Percentiles rank a stretch among this genome's conserved stretches.
These are phyloP conservation scores for Mycena floridula DNA, from an alignment of 768 basidiomycete genomes.

Conservation along the genomic window DNA sequence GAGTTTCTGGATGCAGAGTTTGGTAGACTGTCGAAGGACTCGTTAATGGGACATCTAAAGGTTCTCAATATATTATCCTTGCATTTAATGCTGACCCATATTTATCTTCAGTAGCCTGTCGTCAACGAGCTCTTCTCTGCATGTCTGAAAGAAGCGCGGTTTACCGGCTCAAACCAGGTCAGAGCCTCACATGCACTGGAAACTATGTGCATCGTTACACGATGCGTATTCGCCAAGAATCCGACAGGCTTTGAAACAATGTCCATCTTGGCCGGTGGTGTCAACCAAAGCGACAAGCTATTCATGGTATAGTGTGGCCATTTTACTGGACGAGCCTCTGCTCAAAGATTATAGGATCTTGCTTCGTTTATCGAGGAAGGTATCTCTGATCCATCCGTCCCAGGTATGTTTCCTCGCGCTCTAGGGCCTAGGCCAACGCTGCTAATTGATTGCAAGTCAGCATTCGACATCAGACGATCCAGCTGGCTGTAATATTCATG, in stretches of 20 bases:
- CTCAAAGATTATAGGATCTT: constrained; percentile 12
- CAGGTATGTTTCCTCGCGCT: constrained; percentile 30
- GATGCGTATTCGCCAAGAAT: constrained; percentile 48
- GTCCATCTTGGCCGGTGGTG: constrained; percentile 60
- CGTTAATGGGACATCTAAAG: constrained; percentile 44
- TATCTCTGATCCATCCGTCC: constrained; percentile 36
- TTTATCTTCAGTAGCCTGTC: constrained; percentile 39
- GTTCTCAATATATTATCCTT: constrained; percentile 32
- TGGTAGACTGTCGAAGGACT: constrained; percentile 36
- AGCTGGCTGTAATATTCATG: constrained; percentile 51
- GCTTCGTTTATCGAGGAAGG: constrained; percentile 23
- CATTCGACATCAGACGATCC: constrained; percentile 48
- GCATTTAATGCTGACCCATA: background rate
- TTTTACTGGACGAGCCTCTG: background rate
- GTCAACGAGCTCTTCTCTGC: constrained; percentile 42
- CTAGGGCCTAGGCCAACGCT: constrained; percentile 2
- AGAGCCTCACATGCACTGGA: constrained; percentile 39
- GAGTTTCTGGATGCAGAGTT: constrained; percentile 37
- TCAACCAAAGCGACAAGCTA: constrained; percentile 47
- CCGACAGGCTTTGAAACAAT: constrained; percentile 68
- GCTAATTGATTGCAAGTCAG: constrained; percentile 24
- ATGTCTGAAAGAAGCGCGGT: constrained; percentile 36
- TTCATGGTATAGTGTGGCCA: constrained; percentile 35
- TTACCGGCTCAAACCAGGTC: constrained; percentile 26
- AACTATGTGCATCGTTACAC: constrained; percentile 41